Base-by-base conservation (phyloP, 2,329 filamentous ascomycete species). In the Penicillium palitans region DNA sequence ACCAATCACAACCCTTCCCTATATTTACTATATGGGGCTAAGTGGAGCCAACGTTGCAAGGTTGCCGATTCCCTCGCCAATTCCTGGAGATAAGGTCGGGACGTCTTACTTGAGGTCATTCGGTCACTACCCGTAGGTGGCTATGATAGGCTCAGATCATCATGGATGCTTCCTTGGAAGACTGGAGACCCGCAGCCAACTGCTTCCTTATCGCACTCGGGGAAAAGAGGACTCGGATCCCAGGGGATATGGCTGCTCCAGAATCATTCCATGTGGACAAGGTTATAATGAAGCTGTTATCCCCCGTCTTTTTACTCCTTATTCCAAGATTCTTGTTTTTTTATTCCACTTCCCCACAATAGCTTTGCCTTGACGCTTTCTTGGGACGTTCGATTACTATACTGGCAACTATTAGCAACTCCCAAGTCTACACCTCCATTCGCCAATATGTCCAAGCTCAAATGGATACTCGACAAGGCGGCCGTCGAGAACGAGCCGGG, bases 401-500 rank as follows among this genome's bases (percentile, higher is more conserved):
- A 27, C 37, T 37, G 21, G 41, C 21, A 40, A 21, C 21, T 33
- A 33, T 44, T 40, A 17, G 15, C 27, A 25, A 21, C 45, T 39
- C 17, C 17, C 25, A 41, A 42, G 35, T 25, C 15, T 35, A 24
- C 15, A 25, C 46, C 3, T 25, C 19, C 31, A 29, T 21, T 24
- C 41, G 39, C 25, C 52, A 68, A 50, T 33, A 74, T 72, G 71
- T 58, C 65, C 29, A 68, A 55, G 29, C 50, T 75, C 40, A 67
- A 66, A 57, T 65, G 61, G 61, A 62, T 66, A 44, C 68, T 78
- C 47, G 69, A 80, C 65, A 92, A 85, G 79, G 72, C 93, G 57
- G 87, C 89, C 46, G 90, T 95, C 58, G 83, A 89, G 56, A 79
- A 84, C 55, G 92, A 96, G 75, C 85, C 88, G 1, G 91, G 90